Evolutionary conservation across 2,329 filamentous ascomycete species (phyloP).

Genomic region (Exophiala lecanii-corni): DNA sequence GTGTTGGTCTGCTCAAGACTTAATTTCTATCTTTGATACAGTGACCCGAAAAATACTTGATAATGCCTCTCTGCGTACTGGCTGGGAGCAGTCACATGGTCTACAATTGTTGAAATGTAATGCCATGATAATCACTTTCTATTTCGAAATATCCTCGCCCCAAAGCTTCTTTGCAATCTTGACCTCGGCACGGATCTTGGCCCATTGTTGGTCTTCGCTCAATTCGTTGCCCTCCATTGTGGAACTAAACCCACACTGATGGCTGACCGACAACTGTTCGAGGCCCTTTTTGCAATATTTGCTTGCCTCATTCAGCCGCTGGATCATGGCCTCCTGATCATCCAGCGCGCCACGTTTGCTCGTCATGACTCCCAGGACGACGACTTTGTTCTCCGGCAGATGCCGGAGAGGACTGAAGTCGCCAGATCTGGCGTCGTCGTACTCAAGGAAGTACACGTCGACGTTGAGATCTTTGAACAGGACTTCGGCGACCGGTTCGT

Average conservation of each 20-base stretch:
- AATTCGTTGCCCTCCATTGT: conserved; percentile 54
- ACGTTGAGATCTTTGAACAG: conserved; percentile 54
- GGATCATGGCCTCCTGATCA: conserved; percentile 39
- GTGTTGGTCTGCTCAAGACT: no score
- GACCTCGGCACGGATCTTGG: conserved; percentile 51
- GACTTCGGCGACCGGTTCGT: conserved; percentile 56
- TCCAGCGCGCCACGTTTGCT: conserved; percentile 57
- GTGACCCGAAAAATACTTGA: no score
- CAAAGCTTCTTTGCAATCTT: conserved; percentile 56
- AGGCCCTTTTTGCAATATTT: conserved; percentile 48
- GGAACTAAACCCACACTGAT: conserved; percentile 56
- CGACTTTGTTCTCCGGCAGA: conserved; percentile 51
- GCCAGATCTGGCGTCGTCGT: conserved; percentile 53
- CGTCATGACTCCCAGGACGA: conserved; percentile 53
- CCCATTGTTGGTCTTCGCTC: conserved; percentile 55
- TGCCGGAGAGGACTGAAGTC: conserved; percentile 54
- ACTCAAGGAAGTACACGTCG: conserved; percentile 58
- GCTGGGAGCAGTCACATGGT: no score
- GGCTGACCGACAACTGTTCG: conserved; percentile 53
- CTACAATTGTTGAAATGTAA: no score
- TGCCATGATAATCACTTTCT: no score
- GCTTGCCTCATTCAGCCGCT: conserved; percentile 44
- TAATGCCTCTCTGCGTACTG: no score
- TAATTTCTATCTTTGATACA: no score
- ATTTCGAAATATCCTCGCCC: conserved; percentile 43